A percentile compares a stretch with the other conserved stretches of the same genome.
Conservation (phyloP, 495 filamentous ascomycete species). For the Neurospora sublineolata region DNA sequence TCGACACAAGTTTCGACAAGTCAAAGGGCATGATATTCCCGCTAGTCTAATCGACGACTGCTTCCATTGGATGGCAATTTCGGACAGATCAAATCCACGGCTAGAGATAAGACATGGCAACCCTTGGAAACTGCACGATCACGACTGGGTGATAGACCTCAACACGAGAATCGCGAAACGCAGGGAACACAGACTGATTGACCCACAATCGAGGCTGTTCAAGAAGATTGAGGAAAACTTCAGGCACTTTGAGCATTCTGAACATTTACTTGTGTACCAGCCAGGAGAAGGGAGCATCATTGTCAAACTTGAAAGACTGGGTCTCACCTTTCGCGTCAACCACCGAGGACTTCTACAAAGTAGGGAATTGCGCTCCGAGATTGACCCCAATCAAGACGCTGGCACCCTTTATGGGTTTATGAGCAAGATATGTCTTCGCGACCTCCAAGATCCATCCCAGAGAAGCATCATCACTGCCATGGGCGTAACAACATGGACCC, state of each 20-base stretch:
- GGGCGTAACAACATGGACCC: background rate
- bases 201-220: background rate
- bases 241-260: background rate
- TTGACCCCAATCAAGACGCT: slow-evolving; percentile 4
- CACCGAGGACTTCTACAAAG: background rate
- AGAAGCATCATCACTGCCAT: slow-evolving; percentile 2
- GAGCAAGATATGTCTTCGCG: background rate
- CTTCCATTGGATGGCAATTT: background rate
- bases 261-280: background rate
- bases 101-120: background rate
- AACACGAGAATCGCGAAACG: background rate
- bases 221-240: background rate
- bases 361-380: background rate
- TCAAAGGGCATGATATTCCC: background rate
- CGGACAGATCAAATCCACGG: background rate
- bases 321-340: background rate
- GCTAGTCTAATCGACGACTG: background rate
- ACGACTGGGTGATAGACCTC: slow-evolving; percentile 1
- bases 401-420: background rate
- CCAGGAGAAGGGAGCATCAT: background rate
- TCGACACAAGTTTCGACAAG: background rate
- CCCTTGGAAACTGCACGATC: background rate
- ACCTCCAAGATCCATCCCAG: background rate
- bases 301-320: background rate
- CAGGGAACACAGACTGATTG: background rate